Percentiles rank a stretch among this genome's conserved stretches.
Conservation (phyloP, 805 yeast genomes). For the Spathaspora sp. region DNA sequence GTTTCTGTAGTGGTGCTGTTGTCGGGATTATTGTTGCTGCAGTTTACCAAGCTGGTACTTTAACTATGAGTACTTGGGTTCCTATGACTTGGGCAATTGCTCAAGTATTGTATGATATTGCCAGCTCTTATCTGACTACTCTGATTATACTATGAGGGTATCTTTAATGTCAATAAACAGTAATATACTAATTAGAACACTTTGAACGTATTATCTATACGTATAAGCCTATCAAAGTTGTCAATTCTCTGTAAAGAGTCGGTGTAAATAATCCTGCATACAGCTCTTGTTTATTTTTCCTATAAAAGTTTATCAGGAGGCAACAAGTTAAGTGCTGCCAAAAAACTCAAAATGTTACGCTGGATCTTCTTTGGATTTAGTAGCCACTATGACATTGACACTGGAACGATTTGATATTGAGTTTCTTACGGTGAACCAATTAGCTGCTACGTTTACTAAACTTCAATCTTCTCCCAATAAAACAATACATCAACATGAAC, state of each 20-base stretch:
- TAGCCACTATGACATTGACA: not conserved
- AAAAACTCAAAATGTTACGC: not conserved
- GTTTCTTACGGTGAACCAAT: slow-evolving; percentile 10
- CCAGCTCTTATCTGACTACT: slow-evolving; percentile 60
- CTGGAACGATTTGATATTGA: slow-evolving; percentile 4
- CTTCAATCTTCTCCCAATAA: not conserved
- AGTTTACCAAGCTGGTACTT: slow-evolving; percentile 73
- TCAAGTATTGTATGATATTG: slow-evolving; percentile 61
- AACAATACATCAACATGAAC: not conserved
- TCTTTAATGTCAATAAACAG: not conserved
- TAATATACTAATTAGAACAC: not conserved
- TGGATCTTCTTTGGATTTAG: not conserved
- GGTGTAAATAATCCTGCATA: not conserved
- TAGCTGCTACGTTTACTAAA: slow-evolving; percentile 7
- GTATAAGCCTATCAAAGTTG: not conserved
- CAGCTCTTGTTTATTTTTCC: not conserved
- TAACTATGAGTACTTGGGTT: slow-evolving; percentile 93
- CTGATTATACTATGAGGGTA: slow-evolving; percentile 15
- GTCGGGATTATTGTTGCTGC: slow-evolving; percentile 74
- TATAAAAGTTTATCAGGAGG: not conserved
- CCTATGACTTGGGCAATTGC: slow-evolving; percentile 81
- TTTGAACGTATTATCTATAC: no score
- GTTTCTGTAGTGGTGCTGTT: slow-evolving; percentile 67
- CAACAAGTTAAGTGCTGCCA: not conserved
- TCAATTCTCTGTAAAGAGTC: not conserved